phyloP scores from a whole-genome alignment of 345 rosid species.

The Eucalyptus regnans region DNA sequence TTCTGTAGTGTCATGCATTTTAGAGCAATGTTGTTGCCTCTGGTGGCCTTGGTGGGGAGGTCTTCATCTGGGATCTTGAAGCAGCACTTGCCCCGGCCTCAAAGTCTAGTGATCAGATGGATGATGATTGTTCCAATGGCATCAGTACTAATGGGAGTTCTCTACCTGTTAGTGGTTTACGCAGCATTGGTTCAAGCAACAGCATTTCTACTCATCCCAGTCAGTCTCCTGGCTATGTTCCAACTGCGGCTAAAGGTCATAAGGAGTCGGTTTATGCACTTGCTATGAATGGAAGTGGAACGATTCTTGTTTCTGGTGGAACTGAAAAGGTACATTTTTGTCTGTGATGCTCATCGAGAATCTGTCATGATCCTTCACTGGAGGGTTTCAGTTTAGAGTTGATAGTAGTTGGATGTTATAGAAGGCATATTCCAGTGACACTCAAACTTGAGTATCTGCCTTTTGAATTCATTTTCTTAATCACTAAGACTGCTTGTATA shows the following conservation, averaged over 20 bases:
- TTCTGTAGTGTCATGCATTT: slow-evolving; percentile 54
- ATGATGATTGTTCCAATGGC: slow-evolving; percentile 73
- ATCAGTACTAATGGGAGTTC: slow-evolving; percentile 46
- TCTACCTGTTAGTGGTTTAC: slow-evolving; percentile 57
- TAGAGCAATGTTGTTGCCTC: slow-evolving; percentile 97
- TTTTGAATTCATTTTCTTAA: neutral
- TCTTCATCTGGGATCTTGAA: slow-evolving; percentile 98
- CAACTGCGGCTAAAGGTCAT: slow-evolving; percentile 89
- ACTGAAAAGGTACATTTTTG: slow-evolving; percentile 74
- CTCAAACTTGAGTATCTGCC: neutral
- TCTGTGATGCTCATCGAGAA: neutral
- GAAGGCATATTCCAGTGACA: neutral
- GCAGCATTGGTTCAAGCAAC: slow-evolving; percentile 77
- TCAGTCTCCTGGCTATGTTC: slow-evolving; percentile 73
- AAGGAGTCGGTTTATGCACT: slow-evolving; percentile 99
- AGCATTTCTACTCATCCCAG: slow-evolving; percentile 55
- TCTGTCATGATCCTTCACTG: neutral
- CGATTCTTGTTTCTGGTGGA: slow-evolving; percentile 96
- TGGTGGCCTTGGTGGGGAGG: slow-evolving; percentile 99
- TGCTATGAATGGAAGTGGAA: slow-evolving; percentile 89
- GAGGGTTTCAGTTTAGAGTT: neutral
- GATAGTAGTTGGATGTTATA: neutral
- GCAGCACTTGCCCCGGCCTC: slow-evolving; percentile 72
- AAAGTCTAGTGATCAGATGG: slow-evolving; percentile 57
- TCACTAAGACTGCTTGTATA: neutral